These are phyloP conservation scores for Globisporangium nodosum DNA, from an alignment of 352 stramenopile genomes.

Conservation along the genomic window DNA sequence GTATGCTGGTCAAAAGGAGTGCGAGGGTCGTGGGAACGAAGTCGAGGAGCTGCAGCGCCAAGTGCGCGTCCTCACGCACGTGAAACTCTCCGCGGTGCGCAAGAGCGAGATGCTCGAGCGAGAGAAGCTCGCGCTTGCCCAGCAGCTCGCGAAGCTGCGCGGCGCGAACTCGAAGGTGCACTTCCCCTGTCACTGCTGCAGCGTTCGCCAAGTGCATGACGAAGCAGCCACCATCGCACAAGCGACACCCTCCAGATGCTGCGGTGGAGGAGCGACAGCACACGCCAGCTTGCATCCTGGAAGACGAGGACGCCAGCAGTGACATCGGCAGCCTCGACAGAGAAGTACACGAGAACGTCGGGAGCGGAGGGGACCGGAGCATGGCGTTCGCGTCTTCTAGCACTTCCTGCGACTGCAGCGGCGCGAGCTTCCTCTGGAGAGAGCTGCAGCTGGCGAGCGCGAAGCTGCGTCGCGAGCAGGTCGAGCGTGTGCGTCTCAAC, in stretches of 20 bases:
- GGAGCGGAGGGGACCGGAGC: no score
- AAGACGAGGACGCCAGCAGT: neutral
- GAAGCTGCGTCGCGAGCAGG: conserved; percentile 3
- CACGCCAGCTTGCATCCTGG: no score
- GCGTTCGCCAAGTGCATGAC: no score
- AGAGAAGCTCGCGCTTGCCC: conserved; percentile 14
- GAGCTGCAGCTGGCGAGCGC: conserved; percentile 8
- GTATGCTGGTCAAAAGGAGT: conserved; percentile 16
- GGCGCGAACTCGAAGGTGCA: conserved; percentile 4
- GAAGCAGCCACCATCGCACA: neutral
- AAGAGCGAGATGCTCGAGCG: conserved; percentile 4
- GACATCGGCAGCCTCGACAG: neutral
- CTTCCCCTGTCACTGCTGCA: neutral
- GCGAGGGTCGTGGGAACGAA: conserved; percentile 5
- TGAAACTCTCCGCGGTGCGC: neutral
- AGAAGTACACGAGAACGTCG: neutral
- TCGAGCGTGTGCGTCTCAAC: conserved; percentile 3
- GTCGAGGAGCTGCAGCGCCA: conserved; percentile 2
- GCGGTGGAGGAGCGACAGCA: neutral
- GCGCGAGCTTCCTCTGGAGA: conserved; percentile 1
- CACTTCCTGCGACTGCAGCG: neutral
- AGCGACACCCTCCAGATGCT: neutral
- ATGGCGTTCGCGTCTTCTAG: neutral
- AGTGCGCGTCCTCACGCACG: conserved; percentile 9
- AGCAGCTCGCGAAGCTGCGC: conserved; percentile 14